Base-by-base conservation (phyloP, 306 rosid genomes). In the Hylodesmum podocarpum region DNA sequence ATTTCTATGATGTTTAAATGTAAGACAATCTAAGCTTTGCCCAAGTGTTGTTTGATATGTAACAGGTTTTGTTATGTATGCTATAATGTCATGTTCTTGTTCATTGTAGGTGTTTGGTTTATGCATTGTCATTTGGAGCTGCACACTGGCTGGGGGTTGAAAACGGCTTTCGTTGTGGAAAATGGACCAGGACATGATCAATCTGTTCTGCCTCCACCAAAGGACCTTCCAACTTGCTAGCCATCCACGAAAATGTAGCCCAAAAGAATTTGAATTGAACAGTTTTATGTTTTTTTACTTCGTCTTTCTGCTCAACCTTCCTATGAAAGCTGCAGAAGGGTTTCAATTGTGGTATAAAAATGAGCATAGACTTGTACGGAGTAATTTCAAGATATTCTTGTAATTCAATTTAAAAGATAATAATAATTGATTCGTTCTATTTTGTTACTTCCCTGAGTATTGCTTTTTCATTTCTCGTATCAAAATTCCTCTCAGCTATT, bases 131-230 rank as follows among this genome's bases (percentile, higher is more conserved):
- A 90, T 76, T 70, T 88, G 79, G 96, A 88, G 86, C 86, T 90
- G 39, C 97, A 88, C 59, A 92, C 96, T 19, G 92, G 96, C 10
- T 90, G 96, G 94, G 97, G 97, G 51, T 72, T 92, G 87, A 92
- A 92, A 75, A 92, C 87, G 12, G 92, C 94, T 25, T 88, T 92
- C 37, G 82, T 92, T 3, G 96, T 88, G 28, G 91, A 92, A 88
- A 84, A 92, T 74, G 97, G 96, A 53, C 88, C 89, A 0, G 84
- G 83, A 47, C 72, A 68, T 29, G 84, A 85, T 67, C 96, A 87
- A 69, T 81, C 89, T 34, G 85, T 88, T 81, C 79, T 84, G 47
- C 94, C 94, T 39, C 96, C 88, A 9, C 97, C 96, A 4, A 55
- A 72, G 50, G 73, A 72, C 71, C 65, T 82, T 72, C 82, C 86